These are phyloP conservation scores for Rhynchosporium secalis DNA, from an alignment of 2,329 filamentous ascomycete species.

Conservation along the genomic window DNA sequence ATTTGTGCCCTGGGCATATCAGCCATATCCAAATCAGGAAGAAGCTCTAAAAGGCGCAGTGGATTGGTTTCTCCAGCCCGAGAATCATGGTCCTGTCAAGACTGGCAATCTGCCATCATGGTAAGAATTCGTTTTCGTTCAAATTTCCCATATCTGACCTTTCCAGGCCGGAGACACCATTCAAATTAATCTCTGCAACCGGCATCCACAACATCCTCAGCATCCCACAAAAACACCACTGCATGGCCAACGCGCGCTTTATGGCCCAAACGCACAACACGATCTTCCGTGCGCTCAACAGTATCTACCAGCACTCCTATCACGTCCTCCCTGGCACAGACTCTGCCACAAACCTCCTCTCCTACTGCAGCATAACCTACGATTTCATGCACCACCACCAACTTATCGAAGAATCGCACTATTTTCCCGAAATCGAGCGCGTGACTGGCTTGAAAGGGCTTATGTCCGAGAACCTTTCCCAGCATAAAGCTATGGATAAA, in stretches of 20 bases:
- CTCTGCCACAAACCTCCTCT: conserved; percentile 39
- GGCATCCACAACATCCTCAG: conserved; percentile 17
- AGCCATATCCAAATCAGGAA: conserved; percentile 27
- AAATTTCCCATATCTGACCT: not conserved
- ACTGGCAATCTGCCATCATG: conserved; percentile 17
- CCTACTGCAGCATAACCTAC: conserved; percentile 39
- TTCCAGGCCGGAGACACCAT: conserved; percentile 27
- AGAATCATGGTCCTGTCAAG: conserved; percentile 27
- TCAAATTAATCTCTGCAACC: conserved; percentile 27
- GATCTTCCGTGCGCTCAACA: conserved; percentile 40
- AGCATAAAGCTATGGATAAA: conserved; percentile 41
- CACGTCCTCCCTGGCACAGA: conserved; percentile 31
- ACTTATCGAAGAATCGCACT: conserved; percentile 39
- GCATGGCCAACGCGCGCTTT: conserved; percentile 27
- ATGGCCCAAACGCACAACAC: conserved; percentile 40
- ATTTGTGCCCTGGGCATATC: conserved; percentile 28
- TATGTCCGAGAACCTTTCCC: conserved; percentile 40
- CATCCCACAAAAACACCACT: conserved; percentile 26
- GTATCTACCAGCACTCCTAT: conserved; percentile 40
- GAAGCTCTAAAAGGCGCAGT: conserved; percentile 28
- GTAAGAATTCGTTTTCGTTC: conserved; percentile 2
- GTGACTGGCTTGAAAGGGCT: conserved; percentile 36
- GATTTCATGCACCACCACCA: conserved; percentile 42
- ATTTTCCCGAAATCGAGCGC: conserved; percentile 42
- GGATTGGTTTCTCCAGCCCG: conserved; percentile 27